Percentiles rank a stretch among this genome's conserved stretches.
Evolutionary conservation across 2,329 filamentous ascomycete species (phyloP).

Genomic region (Botrytis paeoniae): DNA sequence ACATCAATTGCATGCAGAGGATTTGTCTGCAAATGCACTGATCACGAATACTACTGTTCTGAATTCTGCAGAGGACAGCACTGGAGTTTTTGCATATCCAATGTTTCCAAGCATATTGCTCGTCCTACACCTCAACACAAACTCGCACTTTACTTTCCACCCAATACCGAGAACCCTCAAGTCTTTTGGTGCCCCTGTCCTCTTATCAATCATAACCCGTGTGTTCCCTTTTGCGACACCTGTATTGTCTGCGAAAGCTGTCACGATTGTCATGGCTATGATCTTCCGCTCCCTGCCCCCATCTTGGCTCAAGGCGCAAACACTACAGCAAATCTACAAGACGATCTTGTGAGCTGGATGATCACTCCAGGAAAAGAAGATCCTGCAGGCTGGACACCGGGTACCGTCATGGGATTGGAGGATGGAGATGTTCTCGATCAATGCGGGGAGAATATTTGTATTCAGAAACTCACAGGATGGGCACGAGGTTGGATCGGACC

Average conservation of each 20-base stretch:
- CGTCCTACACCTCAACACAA: neutral
- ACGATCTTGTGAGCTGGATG: neutral
- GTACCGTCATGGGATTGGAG: neutral
- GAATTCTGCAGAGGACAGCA: neutral
- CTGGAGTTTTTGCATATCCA: neutral
- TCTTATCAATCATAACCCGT: fast-evolving
- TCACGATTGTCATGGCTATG: neutral
- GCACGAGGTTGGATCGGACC: neutral
- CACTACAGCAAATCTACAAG: neutral
- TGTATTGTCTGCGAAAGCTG: slow-evolving; percentile 4
- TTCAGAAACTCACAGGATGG: neutral
- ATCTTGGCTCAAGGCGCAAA: neutral
- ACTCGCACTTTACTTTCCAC: neutral
- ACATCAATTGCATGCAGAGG: neutral
- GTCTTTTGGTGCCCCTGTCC: neutral
- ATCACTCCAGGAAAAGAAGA: neutral
- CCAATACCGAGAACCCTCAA: slow-evolving; percentile 49
- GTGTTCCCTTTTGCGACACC: neutral
- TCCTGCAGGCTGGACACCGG: neutral
- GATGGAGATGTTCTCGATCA: neutral
- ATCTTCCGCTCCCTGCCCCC: neutral
- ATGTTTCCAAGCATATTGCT: neutral
- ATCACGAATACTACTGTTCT: neutral
- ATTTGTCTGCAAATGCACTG: neutral
- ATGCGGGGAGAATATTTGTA: neutral